Evolutionary conservation across 345 rosid species (phyloP).

Genomic region (Lepidium sativum): DNA sequence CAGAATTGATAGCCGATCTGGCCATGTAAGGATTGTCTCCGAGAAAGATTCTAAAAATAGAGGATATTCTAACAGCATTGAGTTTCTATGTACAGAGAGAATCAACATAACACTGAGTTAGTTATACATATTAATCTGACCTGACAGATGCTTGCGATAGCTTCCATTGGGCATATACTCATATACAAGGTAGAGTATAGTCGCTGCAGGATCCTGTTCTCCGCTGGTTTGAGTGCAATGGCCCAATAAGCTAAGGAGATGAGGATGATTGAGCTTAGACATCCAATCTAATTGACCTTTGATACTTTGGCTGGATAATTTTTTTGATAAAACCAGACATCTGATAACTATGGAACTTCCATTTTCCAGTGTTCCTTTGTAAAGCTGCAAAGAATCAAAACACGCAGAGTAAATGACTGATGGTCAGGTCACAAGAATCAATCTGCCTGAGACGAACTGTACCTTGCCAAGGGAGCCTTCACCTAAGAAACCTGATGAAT

Average conservation of each 20-base stretch:
- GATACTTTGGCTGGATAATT: constrained; percentile 62
- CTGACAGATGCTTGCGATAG: constrained; percentile 70
- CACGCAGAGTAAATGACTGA: not conserved
- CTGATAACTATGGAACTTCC: constrained; percentile 67
- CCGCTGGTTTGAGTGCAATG: constrained; percentile 53
- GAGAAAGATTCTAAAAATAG: constrained; percentile 50
- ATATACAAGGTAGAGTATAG: constrained; percentile 62
- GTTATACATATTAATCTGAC: constrained; percentile 28
- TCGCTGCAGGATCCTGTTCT: constrained; percentile 40
- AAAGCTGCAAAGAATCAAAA: constrained; percentile 47
- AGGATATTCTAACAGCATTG: not conserved
- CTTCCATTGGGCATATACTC: constrained; percentile 65
- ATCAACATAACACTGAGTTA: not conserved
- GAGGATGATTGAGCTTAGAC: constrained; percentile 87
- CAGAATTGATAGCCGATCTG: constrained; percentile 68
- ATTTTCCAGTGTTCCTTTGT: constrained; percentile 72
- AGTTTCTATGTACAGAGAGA: not conserved
- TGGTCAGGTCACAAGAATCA: constrained; percentile 1
- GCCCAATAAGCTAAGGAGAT: constrained; percentile 77
- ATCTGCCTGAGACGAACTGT: not conserved
- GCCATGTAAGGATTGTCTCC: constrained; percentile 75
- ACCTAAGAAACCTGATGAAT: constrained; percentile 54
- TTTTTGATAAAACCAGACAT: constrained; percentile 48
- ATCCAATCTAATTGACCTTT: constrained; percentile 64
- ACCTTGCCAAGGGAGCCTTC: constrained; percentile 93